Conservation (phyloP, 2,329 filamentous ascomycete genomes). For the Epichloe amarillans region DNA sequence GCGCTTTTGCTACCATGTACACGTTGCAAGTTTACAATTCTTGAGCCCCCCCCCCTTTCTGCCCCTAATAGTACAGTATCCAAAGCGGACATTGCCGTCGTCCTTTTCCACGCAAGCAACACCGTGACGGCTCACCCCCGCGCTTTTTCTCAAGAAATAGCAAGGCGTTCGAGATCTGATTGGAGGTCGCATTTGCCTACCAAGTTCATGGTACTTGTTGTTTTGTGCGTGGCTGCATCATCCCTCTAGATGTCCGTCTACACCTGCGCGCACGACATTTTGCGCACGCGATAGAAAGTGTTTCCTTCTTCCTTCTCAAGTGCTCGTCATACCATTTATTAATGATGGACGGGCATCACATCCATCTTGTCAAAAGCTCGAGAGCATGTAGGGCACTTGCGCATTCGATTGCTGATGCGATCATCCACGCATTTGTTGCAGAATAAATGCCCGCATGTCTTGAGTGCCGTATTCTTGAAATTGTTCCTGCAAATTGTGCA, state of each 20-base stretch:
- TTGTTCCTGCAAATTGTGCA: slow-evolving; percentile 88
- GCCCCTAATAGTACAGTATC: slow-evolving; percentile 15
- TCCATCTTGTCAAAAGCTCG: slow-evolving; percentile 85
- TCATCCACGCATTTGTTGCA: slow-evolving; percentile 85
- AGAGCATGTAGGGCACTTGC: slow-evolving; percentile 91
- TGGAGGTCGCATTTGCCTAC: neutral
- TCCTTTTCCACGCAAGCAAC: neutral
- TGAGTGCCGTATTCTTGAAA: slow-evolving; percentile 88
- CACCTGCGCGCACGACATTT: neutral
- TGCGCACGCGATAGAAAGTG: neutral
- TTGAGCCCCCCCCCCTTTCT: slow-evolving; percentile 1
- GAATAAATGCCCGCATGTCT: slow-evolving; percentile 90
- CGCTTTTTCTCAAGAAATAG: neutral
- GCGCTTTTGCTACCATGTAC: slow-evolving; percentile 10
- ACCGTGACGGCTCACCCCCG: neutral
- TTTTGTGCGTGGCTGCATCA: neutral
- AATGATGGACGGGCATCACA: slow-evolving; percentile 58
- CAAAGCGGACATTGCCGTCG: slow-evolving; percentile 8
- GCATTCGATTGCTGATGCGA: slow-evolving; percentile 74
- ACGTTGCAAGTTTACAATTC: slow-evolving; percentile 8
- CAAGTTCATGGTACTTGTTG: neutral
- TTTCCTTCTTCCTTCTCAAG: neutral
- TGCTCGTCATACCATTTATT: slow-evolving; percentile 3
- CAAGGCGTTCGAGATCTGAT: neutral
- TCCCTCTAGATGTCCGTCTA: neutral